phyloP scores from a whole-genome alignment of 2,329 filamentous ascomycete species.

The Intubia oerlemansii region DNA sequence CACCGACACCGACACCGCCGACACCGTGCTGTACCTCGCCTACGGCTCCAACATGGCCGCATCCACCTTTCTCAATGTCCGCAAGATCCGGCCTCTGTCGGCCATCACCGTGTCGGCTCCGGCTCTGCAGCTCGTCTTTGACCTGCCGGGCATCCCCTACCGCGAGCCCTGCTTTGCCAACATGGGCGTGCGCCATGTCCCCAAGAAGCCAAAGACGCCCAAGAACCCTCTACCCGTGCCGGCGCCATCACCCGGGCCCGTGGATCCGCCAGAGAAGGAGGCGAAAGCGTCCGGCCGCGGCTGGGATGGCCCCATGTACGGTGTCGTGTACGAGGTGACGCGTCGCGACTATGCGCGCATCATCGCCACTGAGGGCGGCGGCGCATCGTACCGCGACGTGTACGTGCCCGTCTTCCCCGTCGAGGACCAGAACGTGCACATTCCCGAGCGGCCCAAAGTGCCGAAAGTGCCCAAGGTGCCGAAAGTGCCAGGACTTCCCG shows the following conservation, averaged over 20 bases:
- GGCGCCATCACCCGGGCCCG: conserved; percentile 3
- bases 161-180: conserved; percentile 85
- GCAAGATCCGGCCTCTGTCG: conserved; percentile 64
- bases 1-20: too few species aligned
- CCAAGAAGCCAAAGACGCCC: conserved; percentile 10
- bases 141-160: conserved; percentile 72
- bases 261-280: not conserved
- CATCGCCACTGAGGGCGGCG: conserved; percentile 77
- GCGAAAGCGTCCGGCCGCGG: conserved; percentile 28
- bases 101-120: conserved; percentile 68
- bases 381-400: conserved; percentile 66
- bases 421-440: conserved; percentile 31
- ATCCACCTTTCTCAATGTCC: conserved; percentile 55
- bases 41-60: conserved; percentile 81
- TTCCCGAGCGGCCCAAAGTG: conserved; percentile 44
- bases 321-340: conserved; percentile 91
- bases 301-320: conserved; percentile 71
- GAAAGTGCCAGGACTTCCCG: too few species aligned
- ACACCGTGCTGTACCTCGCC: conserved; percentile 58
- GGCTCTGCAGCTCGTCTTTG: conserved; percentile 57
- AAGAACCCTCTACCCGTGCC: conserved; percentile 4
- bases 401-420: conserved; percentile 50
- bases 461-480: too few species aligned
- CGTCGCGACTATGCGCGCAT: conserved; percentile 63
- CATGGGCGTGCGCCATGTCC: conserved; percentile 33